phyloP scores from a whole-genome alignment of 1,284 basidiomycete species.

The Tilletia walkeri region DNA sequence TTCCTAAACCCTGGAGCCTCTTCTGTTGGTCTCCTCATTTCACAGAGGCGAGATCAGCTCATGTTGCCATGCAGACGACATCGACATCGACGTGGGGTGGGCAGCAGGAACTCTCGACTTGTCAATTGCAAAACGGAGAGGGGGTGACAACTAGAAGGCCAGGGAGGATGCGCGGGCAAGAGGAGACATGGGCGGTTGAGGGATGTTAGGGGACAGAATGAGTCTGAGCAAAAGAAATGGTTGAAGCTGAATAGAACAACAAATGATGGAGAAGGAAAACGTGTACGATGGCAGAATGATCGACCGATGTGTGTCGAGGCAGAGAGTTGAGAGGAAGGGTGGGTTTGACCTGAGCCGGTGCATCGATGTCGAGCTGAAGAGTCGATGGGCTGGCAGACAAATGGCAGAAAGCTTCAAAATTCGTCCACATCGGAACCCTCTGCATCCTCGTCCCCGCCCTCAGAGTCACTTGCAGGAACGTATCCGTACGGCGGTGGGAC shows the following conservation, averaged over 20 bases:
- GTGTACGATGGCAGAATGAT: not conserved
- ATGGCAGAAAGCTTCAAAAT: not conserved
- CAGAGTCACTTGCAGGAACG: slow-evolving; percentile 3
- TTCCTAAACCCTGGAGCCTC: not conserved
- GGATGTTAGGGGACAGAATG: too few relatives aligned
- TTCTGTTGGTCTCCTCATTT: not conserved
- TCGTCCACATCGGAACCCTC: slow-evolving; percentile 9
- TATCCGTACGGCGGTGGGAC: not conserved
- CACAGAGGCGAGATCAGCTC: not conserved
- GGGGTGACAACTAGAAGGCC: not conserved
- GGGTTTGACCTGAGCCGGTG: not conserved
- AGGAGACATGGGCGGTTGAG: too few relatives aligned
- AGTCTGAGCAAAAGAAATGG: not conserved
- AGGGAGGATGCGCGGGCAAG: too few relatives aligned
- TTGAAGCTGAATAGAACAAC: not conserved
- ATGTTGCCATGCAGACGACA: slow-evolving; percentile 7
- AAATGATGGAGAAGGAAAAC: not conserved
- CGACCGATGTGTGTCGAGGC: not conserved
- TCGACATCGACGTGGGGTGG: not conserved
- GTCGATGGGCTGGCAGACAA: not conserved
- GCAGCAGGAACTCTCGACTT: not conserved
- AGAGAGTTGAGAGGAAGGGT: not conserved
- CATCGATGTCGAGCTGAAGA: not conserved
- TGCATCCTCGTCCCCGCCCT: slow-evolving; percentile 13
- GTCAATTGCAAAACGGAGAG: not conserved